These are phyloP conservation scores for Zoysia matrella DNA, from an alignment of 202 grass and related monocot species.

Conservation along the genomic window DNA sequence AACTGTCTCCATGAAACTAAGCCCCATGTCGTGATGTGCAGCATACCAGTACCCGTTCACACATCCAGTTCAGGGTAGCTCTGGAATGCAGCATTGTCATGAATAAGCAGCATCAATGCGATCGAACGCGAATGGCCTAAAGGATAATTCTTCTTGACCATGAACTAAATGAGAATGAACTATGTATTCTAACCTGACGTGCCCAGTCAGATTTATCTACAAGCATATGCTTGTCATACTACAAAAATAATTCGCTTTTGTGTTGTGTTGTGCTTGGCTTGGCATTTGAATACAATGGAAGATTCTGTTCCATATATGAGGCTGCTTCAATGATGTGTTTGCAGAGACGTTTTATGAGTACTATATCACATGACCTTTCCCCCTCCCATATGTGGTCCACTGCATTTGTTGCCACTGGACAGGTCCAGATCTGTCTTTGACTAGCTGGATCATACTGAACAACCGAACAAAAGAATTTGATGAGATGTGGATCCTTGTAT, in stretches of 20 bases:
- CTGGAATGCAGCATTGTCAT: too few species aligned
- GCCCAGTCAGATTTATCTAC: neutral
- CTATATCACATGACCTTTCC: constrained; percentile 61
- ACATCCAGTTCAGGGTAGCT: too few species aligned
- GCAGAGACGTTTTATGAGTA: constrained; percentile 56
- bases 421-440: constrained; percentile 66
- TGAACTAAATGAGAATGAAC: neutral
- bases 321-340: constrained; percentile 49
- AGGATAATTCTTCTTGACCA: neutral
- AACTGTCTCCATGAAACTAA: constrained; percentile 40
- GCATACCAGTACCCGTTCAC: too few species aligned
- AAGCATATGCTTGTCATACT: neutral
- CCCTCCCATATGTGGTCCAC: constrained; percentile 54
- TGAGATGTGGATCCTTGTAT: constrained; percentile 11
- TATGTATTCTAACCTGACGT: neutral
- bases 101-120: too few species aligned
- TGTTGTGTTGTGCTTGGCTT: constrained; percentile 17
- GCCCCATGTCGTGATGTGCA: neutral
- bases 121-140: too few species aligned
- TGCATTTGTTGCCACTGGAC: constrained; percentile 46
- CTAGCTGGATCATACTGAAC: constrained; percentile 34
- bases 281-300: constrained; percentile 66
- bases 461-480: neutral
- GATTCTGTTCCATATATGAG: constrained; percentile 63
- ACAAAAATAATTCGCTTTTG: constrained; percentile 17